Evolutionary conservation across 2,329 filamentous ascomycete species (phyloP).

Genomic region (Sarocladium strictum): DNA sequence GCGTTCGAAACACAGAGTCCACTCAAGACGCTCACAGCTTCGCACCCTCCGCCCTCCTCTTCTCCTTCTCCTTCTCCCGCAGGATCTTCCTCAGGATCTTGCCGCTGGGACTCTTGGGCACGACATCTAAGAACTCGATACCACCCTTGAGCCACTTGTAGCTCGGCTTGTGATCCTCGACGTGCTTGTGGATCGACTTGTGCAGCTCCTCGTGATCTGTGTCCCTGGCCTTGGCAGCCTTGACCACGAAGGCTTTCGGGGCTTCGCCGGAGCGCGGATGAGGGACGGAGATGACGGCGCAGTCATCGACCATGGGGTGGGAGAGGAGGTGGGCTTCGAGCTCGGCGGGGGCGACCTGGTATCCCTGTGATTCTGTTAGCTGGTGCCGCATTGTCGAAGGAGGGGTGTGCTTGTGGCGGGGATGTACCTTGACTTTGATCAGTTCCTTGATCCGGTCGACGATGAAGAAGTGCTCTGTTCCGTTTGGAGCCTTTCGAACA

Average conservation of each 20-base stretch:
- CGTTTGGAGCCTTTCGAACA: constrained; percentile 51
- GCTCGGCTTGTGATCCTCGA: constrained; percentile 51
- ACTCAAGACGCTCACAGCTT: constrained; percentile 44
- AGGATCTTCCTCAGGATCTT: constrained; percentile 59
- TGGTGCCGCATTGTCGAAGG: no score
- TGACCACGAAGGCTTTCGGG: constrained; percentile 63
- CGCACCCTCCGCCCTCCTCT: constrained; percentile 53
- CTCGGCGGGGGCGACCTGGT: constrained; percentile 79
- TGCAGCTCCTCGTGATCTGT: constrained; percentile 30
- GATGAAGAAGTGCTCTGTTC: constrained; percentile 71
- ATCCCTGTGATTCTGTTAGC: constrained; percentile 41
- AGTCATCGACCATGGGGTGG: constrained; percentile 70
- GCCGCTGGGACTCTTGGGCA: constrained; percentile 59
- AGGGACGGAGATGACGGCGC: constrained; percentile 69
- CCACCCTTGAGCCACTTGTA: constrained; percentile 52
- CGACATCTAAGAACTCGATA: constrained; percentile 48
- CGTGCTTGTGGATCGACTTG: constrained; percentile 43
- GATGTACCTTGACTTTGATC: constrained; percentile 43
- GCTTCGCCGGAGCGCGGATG: constrained; percentile 58
- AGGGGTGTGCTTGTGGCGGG: not conserved
- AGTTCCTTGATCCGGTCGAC: constrained; percentile 58
- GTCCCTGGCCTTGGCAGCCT: constrained; percentile 31
- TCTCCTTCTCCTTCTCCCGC: constrained; percentile 62
- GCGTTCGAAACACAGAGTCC: not conserved
- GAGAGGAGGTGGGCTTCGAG: constrained; percentile 73